Base-by-base conservation (phyloP, 2,329 filamentous ascomycete genomes). In the Fusarium lateritium region DNA sequence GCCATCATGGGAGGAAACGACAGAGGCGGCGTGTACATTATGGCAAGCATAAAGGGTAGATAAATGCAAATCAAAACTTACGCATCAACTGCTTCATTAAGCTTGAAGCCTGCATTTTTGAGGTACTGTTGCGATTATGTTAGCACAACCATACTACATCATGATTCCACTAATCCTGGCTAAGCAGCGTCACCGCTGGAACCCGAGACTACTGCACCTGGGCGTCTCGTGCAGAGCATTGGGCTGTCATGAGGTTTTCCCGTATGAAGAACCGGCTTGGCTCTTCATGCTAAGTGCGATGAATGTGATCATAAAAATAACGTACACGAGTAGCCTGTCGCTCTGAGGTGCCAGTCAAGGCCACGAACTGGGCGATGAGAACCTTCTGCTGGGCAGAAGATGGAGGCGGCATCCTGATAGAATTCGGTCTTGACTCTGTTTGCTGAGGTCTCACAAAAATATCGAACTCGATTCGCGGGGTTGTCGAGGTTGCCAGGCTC, bases 11-110 rank as follows among this genome's bases (percentile, higher is more conserved):
- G 36, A 54, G 28, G 26, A 45, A 40, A 38, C 46, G 52, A 49
- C 36, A 47, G 19, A 43, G 46, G 53, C 50, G 58, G 39, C 39
- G 24, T 26, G 56, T 47, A 40, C 38, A 51, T 47, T 54, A 58
- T 62, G 42, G 54, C 38, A 50, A 65, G 62, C 72, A 70, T 57
- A 38, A 42, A 22, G 33, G 51, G 26, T 26, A 49, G 38, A 51
- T 28, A 47, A 55, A 60, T 36, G 26, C 33, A 46, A 56, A 47
- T 31, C 24, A 47, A 72, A n/a, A 88, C 87, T 87, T 81, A 89
- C 87, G 82, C 78, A 79, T 89, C 85, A 49, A 87, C 78, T 39
- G 86, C 86, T 60, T 85, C 80, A 58, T 88, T 83, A 8, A 88
- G 74, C 73, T 83, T 85, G 74, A 84, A 88, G 45, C 80, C 79